Conservation (phyloP, 2,329 filamentous ascomycete species). For the Fragosphaeria purpurea region DNA sequence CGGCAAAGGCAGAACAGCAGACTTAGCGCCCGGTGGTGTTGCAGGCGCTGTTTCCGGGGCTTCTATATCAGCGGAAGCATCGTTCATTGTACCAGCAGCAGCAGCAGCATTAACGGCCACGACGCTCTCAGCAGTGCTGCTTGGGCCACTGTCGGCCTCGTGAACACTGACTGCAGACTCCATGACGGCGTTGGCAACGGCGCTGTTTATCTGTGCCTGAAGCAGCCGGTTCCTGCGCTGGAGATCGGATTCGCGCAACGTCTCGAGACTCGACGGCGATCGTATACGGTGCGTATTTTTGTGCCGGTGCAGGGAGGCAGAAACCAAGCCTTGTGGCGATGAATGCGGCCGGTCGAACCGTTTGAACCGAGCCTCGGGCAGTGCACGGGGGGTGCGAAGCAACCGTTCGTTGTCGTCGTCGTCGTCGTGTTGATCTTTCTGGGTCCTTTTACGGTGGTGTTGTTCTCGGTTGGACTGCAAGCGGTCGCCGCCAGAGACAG, state of each 20-base stretch:
- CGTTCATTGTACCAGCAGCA: too few relatives aligned
- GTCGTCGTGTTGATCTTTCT: conserved; percentile 33
- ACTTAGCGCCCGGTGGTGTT: not conserved
- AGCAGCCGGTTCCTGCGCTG: conserved; percentile 10
- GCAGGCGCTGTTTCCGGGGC: not conserved
- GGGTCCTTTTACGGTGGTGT: too few relatives aligned
- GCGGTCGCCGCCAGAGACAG: conserved; percentile 33
- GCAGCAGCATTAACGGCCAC: too few relatives aligned
- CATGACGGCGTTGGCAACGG: conserved; percentile 1
- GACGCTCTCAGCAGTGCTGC: not conserved
- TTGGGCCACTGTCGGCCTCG: not conserved
- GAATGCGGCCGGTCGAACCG: not conserved
- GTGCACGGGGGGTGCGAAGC: conserved; percentile 8
- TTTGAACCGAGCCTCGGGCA: not conserved
- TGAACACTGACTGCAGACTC: not conserved
- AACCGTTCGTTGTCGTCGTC: conserved; percentile 17
- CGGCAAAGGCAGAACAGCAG: not conserved
- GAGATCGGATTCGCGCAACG: conserved; percentile 33
- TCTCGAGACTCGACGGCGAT: conserved; percentile 46
- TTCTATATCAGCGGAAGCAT: not conserved
- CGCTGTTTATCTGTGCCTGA: not conserved
- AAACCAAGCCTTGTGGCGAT: not conserved
- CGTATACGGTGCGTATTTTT: conserved; percentile 30
- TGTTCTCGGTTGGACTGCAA: too few relatives aligned
- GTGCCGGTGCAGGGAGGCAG: not conserved